Base-by-base conservation (phyloP, 352 stramenopile genomes). In the Pythium sp. region DNA sequence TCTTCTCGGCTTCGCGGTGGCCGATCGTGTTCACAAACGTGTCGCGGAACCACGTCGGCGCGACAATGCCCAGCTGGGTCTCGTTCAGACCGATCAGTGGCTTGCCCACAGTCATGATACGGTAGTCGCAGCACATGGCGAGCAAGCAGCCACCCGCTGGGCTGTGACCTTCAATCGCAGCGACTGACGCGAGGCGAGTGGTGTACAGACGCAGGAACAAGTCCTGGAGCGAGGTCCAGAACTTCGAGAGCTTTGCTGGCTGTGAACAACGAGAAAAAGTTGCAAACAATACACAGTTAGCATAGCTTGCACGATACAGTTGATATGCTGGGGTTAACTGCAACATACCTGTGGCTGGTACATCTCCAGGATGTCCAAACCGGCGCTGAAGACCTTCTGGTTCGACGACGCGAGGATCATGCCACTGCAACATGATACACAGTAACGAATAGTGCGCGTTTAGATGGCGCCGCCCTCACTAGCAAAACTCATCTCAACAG, bases 31-130 rank as follows among this genome's bases (percentile, higher is more conserved):
- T 95, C 56, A 93, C 75, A 68, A 95, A 93, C 36, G 83, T 90
- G 60, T 90, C 82, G 26, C 80, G 80, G 66, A 95, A 92, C 86
- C 88, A 94, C 61, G 80, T 90, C 5, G 86, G 82, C 18, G 87
- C 89, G 43, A 94, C 86, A 56, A 99, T 98, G 41, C 96, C 95
- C 36, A 99, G 72, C 68, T 97, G 83, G 7, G 92, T 97, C 81
- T 99, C 95, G 71, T 98, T 99, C 38, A 98, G 78, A 12, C 95
- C 95, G 70, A 99, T 98, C 38, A 89, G 82, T n/a, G 83, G 79
- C 61, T 93, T 90, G 14, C 84, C 87, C 11, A 70, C 78, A n/a
- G 89, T 85, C 91, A 99, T 98, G 64, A 98, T 78, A 24, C 96
- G 88, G 75, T 97, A 98, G 81, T 99, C 94, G 74, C 93, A 98